Conservation (phyloP, 1,139 yeast genomes). For the Zygosaccharomyces pseudobailii region DNA sequence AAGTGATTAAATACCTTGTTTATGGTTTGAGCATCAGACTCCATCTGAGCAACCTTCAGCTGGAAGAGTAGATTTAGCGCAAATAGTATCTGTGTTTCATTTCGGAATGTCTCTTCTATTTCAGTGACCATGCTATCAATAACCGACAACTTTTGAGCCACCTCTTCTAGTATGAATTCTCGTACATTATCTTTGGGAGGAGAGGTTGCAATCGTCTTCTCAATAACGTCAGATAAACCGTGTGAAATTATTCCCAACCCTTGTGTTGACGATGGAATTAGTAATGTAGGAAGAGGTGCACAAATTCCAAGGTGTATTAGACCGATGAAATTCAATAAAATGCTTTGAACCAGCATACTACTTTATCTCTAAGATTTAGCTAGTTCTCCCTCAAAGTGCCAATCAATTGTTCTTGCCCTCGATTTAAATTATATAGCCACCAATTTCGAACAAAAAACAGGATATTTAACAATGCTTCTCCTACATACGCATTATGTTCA, state of each 20-base stretch:
- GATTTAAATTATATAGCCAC: no score
- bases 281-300: background rate
- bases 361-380: no score
- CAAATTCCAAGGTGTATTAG: background rate
- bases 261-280: background rate
- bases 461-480: background rate
- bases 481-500: background rate
- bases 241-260: background rate
- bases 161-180: background rate
- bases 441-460: no score
- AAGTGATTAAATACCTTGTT: constrained; percentile 1
- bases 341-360: background rate
- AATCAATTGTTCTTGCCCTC: no score
- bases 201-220: background rate
- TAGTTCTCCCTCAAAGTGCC: no score
- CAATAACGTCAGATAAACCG: background rate
- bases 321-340: background rate
- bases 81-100: constrained; percentile 3
- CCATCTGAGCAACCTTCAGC: constrained; percentile 5
- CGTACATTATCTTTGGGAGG: background rate
- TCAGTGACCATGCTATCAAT: background rate
- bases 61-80: constrained; percentile 5
- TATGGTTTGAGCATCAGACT: background rate
- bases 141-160: background rate
- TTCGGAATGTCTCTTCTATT: background rate